A percentile compares a stretch with the other conserved stretches of the same genome.
These are phyloP conservation scores for Coemansia sp. DNA, from an alignment of 192 early-diverging fungal species.

Conservation along the genomic window DNA sequence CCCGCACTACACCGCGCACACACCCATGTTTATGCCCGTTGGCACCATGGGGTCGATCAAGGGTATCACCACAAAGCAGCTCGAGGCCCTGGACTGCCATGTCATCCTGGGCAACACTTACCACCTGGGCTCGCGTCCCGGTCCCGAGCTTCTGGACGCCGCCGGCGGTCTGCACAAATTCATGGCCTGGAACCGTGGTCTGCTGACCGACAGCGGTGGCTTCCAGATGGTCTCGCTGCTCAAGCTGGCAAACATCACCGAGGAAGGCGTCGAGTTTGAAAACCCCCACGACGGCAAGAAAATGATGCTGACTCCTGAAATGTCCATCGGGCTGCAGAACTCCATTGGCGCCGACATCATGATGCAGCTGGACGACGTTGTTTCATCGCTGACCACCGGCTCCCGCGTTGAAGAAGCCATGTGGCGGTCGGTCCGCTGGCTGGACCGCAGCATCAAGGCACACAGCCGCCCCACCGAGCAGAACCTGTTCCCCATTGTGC, in stretches of 20 bases:
- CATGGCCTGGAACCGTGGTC: slow-evolving; percentile 78
- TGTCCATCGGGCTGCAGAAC: slow-evolving; percentile 85
- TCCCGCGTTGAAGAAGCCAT: slow-evolving; percentile 87
- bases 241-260: slow-evolving; percentile 80
- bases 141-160: slow-evolving; percentile 72
- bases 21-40: slow-evolving; percentile 89
- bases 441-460: slow-evolving; percentile 80
- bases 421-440: slow-evolving; percentile 85
- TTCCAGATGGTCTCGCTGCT: slow-evolving; percentile 92
- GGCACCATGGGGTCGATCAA: slow-evolving; percentile 85
- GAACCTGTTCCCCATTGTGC: slow-evolving; percentile 88
- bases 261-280: slow-evolving; percentile 83
- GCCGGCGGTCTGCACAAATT: slow-evolving; percentile 78
- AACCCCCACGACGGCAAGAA: slow-evolving; percentile 79
- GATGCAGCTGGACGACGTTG: slow-evolving; percentile 92
- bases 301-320: slow-evolving; percentile 84
- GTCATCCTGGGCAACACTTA: slow-evolving; percentile 89
- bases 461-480: slow-evolving; percentile 71
- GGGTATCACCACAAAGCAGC: slow-evolving; percentile 75
- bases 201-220: slow-evolving; percentile 82
- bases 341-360: slow-evolving; percentile 86
- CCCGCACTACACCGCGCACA: slow-evolving; percentile 80
- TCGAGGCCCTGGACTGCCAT: slow-evolving; percentile 74
- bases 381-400: slow-evolving; percentile 78
- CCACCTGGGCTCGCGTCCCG: slow-evolving; percentile 74